These are phyloP conservation scores for Trichoderma simmonsii DNA, from an alignment of 2,329 filamentous ascomycete genomes.

Conservation along the genomic window DNA sequence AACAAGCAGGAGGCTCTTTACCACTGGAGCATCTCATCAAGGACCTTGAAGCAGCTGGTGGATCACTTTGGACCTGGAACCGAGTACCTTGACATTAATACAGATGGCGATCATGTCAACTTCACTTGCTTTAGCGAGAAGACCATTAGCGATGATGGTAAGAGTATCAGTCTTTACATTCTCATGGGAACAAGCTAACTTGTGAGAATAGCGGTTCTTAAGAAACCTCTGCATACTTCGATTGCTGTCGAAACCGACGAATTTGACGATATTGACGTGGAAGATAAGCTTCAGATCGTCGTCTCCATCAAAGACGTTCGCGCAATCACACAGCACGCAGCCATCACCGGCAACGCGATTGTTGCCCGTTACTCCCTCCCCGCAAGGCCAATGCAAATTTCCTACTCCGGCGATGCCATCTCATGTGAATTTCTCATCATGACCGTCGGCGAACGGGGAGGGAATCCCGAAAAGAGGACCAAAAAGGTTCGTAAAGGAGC, in stretches of 20 bases:
- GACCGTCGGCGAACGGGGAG: conserved; percentile 68
- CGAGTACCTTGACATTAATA: conserved; percentile 76
- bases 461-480: conserved; percentile 45
- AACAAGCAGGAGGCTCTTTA: conserved; percentile 63
- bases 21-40: conserved; percentile 69
- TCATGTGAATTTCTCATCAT: conserved; percentile 76
- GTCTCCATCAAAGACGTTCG: conserved; percentile 83
- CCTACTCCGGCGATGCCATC: conserved; percentile 66
- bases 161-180: conserved; percentile 14
- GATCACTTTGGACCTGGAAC: conserved; percentile 79
- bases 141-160: conserved; percentile 59
- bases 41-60: conserved; percentile 69
- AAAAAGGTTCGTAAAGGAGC: conserved; percentile 45
- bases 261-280: conserved; percentile 71
- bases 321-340: conserved; percentile 73
- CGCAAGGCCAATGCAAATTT: conserved; percentile 68
- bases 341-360: conserved; percentile 63
- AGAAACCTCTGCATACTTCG: conserved; percentile 76
- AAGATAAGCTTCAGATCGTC: conserved; percentile 73
- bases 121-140: conserved; percentile 83
- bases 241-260: conserved; percentile 74
- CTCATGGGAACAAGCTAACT: conserved; percentile 17
- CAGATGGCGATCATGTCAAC: conserved; percentile 68
- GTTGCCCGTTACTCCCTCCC: conserved; percentile 69
- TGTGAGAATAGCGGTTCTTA: conserved; percentile 63